phyloP scores from a whole-genome alignment of 768 basidiomycete species.

The Astraeus odoratus region DNA sequence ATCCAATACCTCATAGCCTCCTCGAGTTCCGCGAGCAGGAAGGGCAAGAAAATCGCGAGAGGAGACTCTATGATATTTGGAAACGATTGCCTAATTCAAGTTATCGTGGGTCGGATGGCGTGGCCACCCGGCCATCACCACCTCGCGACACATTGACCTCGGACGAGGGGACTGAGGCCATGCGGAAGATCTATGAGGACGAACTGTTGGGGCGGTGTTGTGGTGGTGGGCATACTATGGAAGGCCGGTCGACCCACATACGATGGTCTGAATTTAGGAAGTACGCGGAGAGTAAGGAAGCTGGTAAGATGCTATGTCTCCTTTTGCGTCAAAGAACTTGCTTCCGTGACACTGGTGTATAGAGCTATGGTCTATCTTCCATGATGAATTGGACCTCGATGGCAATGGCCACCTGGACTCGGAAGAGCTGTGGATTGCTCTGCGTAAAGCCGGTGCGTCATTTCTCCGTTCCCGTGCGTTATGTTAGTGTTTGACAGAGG shows the following conservation, averaged over 20 bases:
- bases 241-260: slow-evolving; percentile 39
- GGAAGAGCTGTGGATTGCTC: slow-evolving; percentile 50
- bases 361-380: slow-evolving; percentile 93
- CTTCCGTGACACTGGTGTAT: slow-evolving; percentile 12
- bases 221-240: slow-evolving; percentile 34
- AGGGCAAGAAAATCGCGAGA: slow-evolving; percentile 54
- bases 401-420: slow-evolving; percentile 78
- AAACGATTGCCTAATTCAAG: slow-evolving; percentile 39
- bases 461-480: slow-evolving; percentile 13
- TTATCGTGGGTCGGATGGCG: slow-evolving; percentile 18
- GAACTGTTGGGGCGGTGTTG: slow-evolving; percentile 58
- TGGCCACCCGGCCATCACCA: slow-evolving; percentile 11
- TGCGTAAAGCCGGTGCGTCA: slow-evolving; percentile 61
- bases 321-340: background rate
- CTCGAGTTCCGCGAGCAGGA: slow-evolving; percentile 59
- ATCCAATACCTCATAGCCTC: slow-evolving; percentile 43
- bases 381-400: slow-evolving; percentile 85
- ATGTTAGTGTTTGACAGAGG: slow-evolving; percentile 8
- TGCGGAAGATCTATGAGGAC: slow-evolving; percentile 67
- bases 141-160: slow-evolving; percentile 30
- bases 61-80: slow-evolving; percentile 59
- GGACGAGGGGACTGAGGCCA: slow-evolving; percentile 48
- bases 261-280: slow-evolving; percentile 66
- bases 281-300: slow-evolving; percentile 78
- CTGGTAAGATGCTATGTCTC: slow-evolving; percentile 40